Percentiles rank a stretch among this genome's conserved stretches.
These are phyloP conservation scores for Tolypocladium tundrense DNA, from an alignment of 2,329 filamentous ascomycete genomes.

Conservation along the genomic window DNA sequence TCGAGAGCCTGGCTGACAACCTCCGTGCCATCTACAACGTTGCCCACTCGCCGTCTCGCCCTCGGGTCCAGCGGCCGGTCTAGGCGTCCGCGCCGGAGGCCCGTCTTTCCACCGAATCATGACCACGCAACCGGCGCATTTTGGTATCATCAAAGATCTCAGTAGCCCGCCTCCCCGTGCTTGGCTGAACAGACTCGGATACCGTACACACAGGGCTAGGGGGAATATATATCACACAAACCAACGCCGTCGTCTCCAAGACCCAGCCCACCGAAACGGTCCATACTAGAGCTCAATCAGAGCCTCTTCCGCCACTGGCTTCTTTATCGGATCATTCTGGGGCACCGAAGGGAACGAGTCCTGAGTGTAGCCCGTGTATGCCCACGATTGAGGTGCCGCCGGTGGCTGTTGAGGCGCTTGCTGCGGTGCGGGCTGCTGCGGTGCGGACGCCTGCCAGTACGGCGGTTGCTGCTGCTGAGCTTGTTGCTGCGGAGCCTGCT, in stretches of 20 bases:
- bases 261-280: not conserved
- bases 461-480: conserved; percentile 19
- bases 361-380: conserved; percentile 42
- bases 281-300: conserved; percentile 60
- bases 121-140: not conserved
- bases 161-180: not conserved
- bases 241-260: not conserved
- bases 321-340: conserved; percentile 27
- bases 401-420: conserved; percentile 14
- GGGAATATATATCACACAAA: not conserved
- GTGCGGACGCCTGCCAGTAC: conserved; percentile 25
- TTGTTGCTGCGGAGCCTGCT: conserved; percentile 12
- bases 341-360: conserved; percentile 56
- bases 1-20: not conserved
- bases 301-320: conserved; percentile 59
- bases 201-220: not conserved
- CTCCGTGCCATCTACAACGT: not conserved
- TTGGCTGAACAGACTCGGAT: not conserved
- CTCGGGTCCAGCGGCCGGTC: not conserved
- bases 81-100: not conserved
- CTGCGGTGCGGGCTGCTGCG: conserved; percentile 16
- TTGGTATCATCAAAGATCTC: not conserved
- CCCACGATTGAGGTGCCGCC: conserved; percentile 29
- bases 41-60: not conserved
- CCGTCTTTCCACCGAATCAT: not conserved